A percentile compares a stretch with the other conserved stretches of the same genome.
phyloP scores from a whole-genome alignment of 306 rosid species.

The Vigna hirtella region DNA sequence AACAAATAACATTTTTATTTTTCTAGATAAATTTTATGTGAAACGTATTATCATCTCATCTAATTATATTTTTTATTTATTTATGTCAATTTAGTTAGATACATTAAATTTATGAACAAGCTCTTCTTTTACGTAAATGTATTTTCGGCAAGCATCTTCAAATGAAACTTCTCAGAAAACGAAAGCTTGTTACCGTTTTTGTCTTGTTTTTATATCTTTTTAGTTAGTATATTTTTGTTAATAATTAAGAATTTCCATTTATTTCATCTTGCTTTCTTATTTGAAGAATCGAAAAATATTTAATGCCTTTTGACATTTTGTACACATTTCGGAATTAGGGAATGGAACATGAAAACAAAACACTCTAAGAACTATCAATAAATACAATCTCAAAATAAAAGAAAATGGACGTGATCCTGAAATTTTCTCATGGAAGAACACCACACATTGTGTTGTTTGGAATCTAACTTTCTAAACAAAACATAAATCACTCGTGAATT shows the following conservation, averaged over 20 bases:
- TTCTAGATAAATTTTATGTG: too few species aligned
- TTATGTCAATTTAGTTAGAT: too few species aligned
- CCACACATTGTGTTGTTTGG: neutral
- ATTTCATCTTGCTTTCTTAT: too few species aligned
- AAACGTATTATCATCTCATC: too few species aligned
- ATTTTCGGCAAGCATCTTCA: neutral
- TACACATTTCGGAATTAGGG: neutral
- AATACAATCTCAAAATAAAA: neutral
- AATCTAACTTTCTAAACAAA: neutral
- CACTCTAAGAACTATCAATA: neutral
- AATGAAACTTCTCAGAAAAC: neutral
- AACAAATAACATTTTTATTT: too few species aligned
- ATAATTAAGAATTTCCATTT: too few species aligned
- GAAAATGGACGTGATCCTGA: neutral
- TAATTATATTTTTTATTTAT: too few species aligned
- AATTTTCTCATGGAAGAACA: neutral
- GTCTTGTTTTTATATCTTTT: neutral
- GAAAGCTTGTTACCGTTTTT: neutral
- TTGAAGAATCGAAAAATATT: too few species aligned
- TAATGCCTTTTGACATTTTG: too few species aligned
- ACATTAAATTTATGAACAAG: too few species aligned
- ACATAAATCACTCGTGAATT: slow-evolving; percentile 16
- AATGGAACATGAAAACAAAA: neutral
- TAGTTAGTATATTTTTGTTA: neutral
- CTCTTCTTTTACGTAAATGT: neutral